Conservation (phyloP, 805 yeast species). For the Wickerhamomyces queroliae region DNA sequence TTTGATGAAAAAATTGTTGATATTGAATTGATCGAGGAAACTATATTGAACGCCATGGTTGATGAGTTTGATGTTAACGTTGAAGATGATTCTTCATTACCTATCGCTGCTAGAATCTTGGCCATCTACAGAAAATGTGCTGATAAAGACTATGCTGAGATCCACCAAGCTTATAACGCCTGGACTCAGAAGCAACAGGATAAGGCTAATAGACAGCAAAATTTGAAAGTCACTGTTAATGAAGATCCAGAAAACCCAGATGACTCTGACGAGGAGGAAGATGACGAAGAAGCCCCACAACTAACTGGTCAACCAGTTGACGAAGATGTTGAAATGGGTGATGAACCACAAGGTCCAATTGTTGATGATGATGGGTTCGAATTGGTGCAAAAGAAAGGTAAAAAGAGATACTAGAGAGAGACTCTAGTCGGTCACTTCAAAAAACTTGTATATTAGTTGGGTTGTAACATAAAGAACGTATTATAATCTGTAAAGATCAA, state of each 20-base stretch:
- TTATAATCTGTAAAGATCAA: too few species aligned
- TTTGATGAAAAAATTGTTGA: conserved; percentile 69
- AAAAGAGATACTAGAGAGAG: conserved; percentile 33
- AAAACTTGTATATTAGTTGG: too few species aligned
- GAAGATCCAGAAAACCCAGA: conserved; percentile 63
- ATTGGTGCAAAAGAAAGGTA: conserved; percentile 71
- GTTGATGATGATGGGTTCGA: conserved; percentile 96
- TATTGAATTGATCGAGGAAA: conserved; percentile 73
- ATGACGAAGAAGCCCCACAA: conserved; percentile 29
- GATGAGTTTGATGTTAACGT: conserved; percentile 90
- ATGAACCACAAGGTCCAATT: conserved; percentile 47
- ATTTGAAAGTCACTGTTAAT: conserved; percentile 38
- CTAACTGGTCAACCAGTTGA: conserved; percentile 18
- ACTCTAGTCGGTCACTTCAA: too few species aligned
- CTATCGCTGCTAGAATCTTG: conserved; percentile 62
- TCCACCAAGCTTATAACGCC: conserved; percentile 53
- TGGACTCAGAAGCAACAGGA: conserved; percentile 52
- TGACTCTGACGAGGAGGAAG: conserved; percentile 41
- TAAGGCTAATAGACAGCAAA: conserved; percentile 21
- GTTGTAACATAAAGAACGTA: too few species aligned
- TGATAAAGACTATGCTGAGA: conserved; percentile 41
- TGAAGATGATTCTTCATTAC: conserved; percentile 84
- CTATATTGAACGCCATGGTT: conserved; percentile 81
- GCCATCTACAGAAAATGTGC: conserved; percentile 61
- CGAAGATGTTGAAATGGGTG: conserved; percentile 34